These are phyloP conservation scores for Saitozyma sp. DNA, from an alignment of 768 basidiomycete genomes.

Conservation along the genomic window DNA sequence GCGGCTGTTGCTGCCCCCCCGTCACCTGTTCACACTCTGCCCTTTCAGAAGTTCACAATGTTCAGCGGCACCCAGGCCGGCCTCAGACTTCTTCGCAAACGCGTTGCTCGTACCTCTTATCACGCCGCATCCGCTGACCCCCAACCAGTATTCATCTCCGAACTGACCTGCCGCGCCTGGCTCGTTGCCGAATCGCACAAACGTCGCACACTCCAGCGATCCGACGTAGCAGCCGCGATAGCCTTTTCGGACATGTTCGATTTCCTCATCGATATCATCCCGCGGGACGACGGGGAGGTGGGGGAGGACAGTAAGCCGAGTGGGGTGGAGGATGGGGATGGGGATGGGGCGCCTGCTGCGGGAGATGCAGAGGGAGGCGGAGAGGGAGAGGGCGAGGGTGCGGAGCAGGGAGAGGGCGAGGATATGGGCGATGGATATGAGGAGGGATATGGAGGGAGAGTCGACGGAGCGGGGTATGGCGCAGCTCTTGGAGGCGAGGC, in stretches of 20 bases:
- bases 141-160: conserved; percentile 84
- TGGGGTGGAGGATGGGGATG: not conserved
- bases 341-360: conserved; percentile 6
- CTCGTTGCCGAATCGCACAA: conserved; percentile 94
- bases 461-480: not conserved
- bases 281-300: conserved; percentile 60
- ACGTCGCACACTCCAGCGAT: conserved; percentile 87
- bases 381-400: conserved; percentile 6
- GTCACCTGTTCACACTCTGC: not conserved
- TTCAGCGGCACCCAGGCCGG: too few species aligned
- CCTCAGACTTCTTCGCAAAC: not conserved
- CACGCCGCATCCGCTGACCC: not conserved
- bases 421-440: not conserved
- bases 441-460: conserved; percentile 1
- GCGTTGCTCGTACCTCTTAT: not conserved
- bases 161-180: conserved; percentile 93
- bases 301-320: not conserved
- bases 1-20: not conserved
- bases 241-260: conserved; percentile 94
- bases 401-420: conserved; percentile 3
- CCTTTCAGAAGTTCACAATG: too few species aligned
- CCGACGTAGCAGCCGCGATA: conserved; percentile 90
- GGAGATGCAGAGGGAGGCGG: not conserved
- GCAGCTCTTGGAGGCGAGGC: too few species aligned
- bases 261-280: conserved; percentile 94